These are phyloP conservation scores for Sporothrix dimorphospora DNA, from an alignment of 2,329 filamentous ascomycete genomes.

Conservation along the genomic window DNA sequence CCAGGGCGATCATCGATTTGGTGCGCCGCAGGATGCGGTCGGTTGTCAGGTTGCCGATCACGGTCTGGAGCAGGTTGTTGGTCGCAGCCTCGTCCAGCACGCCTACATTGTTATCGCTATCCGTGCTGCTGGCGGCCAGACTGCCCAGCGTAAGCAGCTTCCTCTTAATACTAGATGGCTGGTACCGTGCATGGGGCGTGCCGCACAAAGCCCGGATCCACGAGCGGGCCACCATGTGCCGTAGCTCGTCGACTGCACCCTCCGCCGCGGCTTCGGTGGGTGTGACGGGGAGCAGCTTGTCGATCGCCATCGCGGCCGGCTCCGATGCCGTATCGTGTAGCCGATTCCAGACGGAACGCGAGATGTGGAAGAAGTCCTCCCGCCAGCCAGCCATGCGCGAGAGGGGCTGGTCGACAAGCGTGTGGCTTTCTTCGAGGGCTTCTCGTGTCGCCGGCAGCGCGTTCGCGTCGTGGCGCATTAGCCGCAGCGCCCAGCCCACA, in stretches of 20 bases:
- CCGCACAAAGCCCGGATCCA: slow-evolving; percentile 64
- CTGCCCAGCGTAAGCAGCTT: slow-evolving; percentile 53
- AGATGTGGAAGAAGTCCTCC: slow-evolving; percentile 59
- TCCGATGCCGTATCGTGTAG: slow-evolving; percentile 58
- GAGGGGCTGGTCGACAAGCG: slow-evolving; percentile 40
- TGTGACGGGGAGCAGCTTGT: slow-evolving; percentile 21
- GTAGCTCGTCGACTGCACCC: not conserved
- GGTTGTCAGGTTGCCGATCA: slow-evolving; percentile 52
- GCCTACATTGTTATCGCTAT: not conserved
- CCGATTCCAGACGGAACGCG: slow-evolving; percentile 60
- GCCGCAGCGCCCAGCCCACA: slow-evolving; percentile 67
- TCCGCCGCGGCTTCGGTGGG: slow-evolving; percentile 16
- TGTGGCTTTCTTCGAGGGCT: slow-evolving; percentile 50
- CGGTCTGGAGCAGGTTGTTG: slow-evolving; percentile 51
- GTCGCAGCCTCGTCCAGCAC: slow-evolving; percentile 41
- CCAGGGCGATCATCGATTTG: slow-evolving; percentile 59
- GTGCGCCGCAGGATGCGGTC: slow-evolving; percentile 62
- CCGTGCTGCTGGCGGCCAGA: slow-evolving; percentile 39
- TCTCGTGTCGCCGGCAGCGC: slow-evolving; percentile 53
- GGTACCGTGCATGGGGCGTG: slow-evolving; percentile 55
- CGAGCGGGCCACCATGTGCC: slow-evolving; percentile 32
- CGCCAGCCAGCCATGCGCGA: slow-evolving; percentile 50
- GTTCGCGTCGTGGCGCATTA: slow-evolving; percentile 50
- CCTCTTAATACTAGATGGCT: slow-evolving; percentile 51
- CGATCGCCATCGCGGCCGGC: slow-evolving; percentile 46